Evolutionary conservation across 805 yeast species (phyloP).

Genomic region (Candida sphagnicola): DNA sequence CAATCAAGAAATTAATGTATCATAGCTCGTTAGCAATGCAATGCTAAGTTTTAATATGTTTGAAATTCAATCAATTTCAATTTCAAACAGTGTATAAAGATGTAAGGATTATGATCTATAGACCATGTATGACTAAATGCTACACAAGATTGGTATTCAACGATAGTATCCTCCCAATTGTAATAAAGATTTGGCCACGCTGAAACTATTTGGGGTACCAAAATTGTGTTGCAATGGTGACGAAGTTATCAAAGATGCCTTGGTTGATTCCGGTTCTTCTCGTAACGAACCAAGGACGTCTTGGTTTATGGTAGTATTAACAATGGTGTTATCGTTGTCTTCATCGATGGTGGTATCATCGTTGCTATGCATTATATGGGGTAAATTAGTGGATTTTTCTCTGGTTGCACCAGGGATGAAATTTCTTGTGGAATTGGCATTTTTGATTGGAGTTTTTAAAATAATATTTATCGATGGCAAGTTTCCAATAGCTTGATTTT

Average conservation of each 20-base stretch:
- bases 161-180: constrained; percentile 30
- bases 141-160: neutral
- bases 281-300: constrained; percentile 4
- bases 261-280: constrained; percentile 1
- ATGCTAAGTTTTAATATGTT: no score
- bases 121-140: neutral
- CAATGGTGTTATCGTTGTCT: constrained; percentile 17
- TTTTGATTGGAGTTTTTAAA: constrained; percentile 41
- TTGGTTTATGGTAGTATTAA: constrained; percentile 11
- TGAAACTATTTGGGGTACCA: constrained; percentile 44
- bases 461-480: constrained; percentile 42
- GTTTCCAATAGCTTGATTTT: constrained; percentile 6
- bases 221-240: constrained; percentile 32
- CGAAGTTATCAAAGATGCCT: constrained; percentile 24
- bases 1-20: constrained; percentile 4
- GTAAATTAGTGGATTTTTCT: constrained; percentile 3
- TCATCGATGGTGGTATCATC: constrained; percentile 24
- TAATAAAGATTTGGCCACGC: constrained; percentile 42
- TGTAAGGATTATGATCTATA: neutral
- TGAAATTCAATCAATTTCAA: no score
- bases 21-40: constrained; percentile 3
- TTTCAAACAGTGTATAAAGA: no score
- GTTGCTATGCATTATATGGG: neutral
- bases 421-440: constrained; percentile 13
- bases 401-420: constrained; percentile 3